A percentile compares a stretch with the other conserved stretches of the same genome.
phyloP scores from a whole-genome alignment of 192 early-diverging fungal genomes.

The Coemansia sp. region DNA sequence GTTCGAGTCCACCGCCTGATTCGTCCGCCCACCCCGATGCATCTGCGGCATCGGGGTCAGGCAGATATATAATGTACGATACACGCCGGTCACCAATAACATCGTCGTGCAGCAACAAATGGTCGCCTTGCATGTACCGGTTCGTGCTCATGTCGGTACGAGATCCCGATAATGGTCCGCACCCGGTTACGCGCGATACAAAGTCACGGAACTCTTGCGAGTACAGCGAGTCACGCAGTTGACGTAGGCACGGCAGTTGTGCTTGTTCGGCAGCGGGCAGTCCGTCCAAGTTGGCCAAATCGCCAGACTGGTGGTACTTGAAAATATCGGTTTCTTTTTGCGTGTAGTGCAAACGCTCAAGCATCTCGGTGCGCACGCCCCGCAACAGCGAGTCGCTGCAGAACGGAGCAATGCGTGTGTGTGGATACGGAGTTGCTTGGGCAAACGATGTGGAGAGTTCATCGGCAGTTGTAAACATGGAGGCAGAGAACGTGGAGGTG shows the following conservation, averaged over 20 bases:
- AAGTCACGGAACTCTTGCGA: slow-evolving; percentile 69
- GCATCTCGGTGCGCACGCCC: slow-evolving; percentile 64
- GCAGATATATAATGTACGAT: slow-evolving; percentile 75
- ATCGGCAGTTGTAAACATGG: too few relatives aligned
- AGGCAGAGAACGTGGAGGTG: too few relatives aligned
- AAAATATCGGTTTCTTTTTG: slow-evolving; percentile 86
- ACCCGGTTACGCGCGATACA: slow-evolving; percentile 63
- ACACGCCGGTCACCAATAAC: slow-evolving; percentile 74
- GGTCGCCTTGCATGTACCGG: slow-evolving; percentile 67
- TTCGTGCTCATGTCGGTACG: slow-evolving; percentile 76
- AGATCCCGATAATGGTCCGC: slow-evolving; percentile 63
- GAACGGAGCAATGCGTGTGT: slow-evolving; percentile 62
- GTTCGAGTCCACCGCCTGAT: slow-evolving; percentile 72
- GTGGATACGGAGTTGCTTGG: slow-evolving; percentile 55
- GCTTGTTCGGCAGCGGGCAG: slow-evolving; percentile 57
- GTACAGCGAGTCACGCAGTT: slow-evolving; percentile 71
- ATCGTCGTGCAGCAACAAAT: slow-evolving; percentile 78
- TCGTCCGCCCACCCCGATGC: slow-evolving; percentile 54
- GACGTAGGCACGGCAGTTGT: slow-evolving; percentile 56
- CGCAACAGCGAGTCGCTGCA: slow-evolving; percentile 60
- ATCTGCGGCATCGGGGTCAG: slow-evolving; percentile 55
- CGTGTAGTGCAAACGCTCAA: slow-evolving; percentile 63
- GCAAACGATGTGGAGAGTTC: neutral
- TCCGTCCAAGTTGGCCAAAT: slow-evolving; percentile 79
- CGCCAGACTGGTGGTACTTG: slow-evolving; percentile 77